Conservation (phyloP, 768 basidiomycete genomes). For the Obba rivulosa region DNA sequence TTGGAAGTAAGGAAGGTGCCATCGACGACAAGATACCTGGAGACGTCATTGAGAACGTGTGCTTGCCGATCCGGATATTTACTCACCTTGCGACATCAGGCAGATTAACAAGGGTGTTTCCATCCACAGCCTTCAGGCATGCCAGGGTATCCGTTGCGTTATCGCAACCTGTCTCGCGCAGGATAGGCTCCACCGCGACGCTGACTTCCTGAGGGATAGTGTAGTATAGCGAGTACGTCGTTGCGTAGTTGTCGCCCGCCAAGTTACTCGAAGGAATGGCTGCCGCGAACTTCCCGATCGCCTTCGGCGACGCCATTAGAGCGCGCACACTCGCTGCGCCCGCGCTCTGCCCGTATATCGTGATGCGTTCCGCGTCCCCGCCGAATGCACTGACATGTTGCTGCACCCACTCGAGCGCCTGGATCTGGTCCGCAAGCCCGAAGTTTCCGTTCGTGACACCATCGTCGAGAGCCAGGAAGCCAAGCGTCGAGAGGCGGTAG, state of each 20-base stretch:
- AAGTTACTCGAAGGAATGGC: conserved; percentile 40
- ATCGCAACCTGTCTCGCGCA: conserved; percentile 34
- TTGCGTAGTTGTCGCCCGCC: conserved; percentile 42
- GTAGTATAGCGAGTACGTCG: conserved; percentile 44
- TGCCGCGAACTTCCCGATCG: conserved; percentile 28
- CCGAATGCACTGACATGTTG: conserved; percentile 52
- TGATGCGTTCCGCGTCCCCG: conserved; percentile 47
- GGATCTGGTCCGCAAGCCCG: conserved; percentile 39
- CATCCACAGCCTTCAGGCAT: conserved; percentile 32
- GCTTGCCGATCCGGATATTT: too few relatives aligned
- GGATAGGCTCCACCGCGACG: conserved; percentile 31
- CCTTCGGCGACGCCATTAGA: conserved; percentile 25
- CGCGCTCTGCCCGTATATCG: conserved; percentile 51
- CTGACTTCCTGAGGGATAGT: conserved; percentile 36
- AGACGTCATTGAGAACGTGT: not conserved
- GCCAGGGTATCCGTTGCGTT: conserved; percentile 28
- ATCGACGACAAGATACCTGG: conserved; percentile 39
- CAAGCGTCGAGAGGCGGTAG: conserved; percentile 36
- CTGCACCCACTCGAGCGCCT: conserved; percentile 42
- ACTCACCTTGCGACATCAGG: conserved; percentile 26
- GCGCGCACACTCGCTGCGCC: conserved; percentile 40
- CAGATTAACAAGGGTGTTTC: conserved; percentile 31
- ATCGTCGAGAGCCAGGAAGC: conserved; percentile 38
- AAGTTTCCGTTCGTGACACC: conserved; percentile 41
- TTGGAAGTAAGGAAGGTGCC: conserved; percentile 38